Conservation (phyloP, 768 basidiomycete genomes). For the Auricularia cornea region DNA sequence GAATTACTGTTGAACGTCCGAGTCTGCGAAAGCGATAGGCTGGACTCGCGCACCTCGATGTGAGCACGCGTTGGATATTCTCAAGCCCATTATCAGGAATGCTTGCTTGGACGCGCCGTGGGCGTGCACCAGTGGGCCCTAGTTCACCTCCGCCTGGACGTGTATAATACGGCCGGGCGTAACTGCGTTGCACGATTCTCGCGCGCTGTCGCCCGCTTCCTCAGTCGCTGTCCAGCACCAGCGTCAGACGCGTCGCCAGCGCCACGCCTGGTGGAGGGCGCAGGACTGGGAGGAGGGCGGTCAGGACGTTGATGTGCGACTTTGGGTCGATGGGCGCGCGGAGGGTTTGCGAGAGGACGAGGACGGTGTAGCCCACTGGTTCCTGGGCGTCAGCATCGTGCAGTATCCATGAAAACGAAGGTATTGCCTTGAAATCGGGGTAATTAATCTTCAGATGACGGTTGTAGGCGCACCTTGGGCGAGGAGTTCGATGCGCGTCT, state of each 20-base stretch:
- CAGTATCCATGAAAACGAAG: not conserved
- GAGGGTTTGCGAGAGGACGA: constrained; percentile 69
- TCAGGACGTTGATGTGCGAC: constrained; percentile 56
- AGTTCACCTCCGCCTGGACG: too few species aligned
- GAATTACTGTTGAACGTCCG: too few species aligned
- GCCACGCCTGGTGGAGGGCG: constrained; percentile 51
- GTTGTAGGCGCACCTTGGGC: constrained; percentile 68
- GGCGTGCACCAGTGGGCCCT: too few species aligned
- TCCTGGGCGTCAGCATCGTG: constrained; percentile 1
- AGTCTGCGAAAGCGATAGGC: too few species aligned
- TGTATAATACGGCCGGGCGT: too few species aligned
- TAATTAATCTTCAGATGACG: too few species aligned
- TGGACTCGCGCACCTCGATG: too few species aligned
- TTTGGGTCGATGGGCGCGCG: constrained; percentile 66
- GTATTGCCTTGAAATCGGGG: constrained; percentile 24
- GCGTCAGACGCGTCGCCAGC: constrained; percentile 69
- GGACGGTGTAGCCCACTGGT: constrained; percentile 78
- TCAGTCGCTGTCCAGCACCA: constrained; percentile 75
- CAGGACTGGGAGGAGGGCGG: constrained; percentile 49
- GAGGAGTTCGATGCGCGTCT: constrained; percentile 58
- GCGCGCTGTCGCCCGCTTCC: too few species aligned
- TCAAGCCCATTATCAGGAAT: too few species aligned
- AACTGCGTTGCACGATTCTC: too few species aligned
- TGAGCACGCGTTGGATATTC: too few species aligned
- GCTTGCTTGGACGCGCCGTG: too few species aligned